Evolutionary conservation across 495 filamentous ascomycete species (phyloP).

Genomic region (Margaritispora aquatica): DNA sequence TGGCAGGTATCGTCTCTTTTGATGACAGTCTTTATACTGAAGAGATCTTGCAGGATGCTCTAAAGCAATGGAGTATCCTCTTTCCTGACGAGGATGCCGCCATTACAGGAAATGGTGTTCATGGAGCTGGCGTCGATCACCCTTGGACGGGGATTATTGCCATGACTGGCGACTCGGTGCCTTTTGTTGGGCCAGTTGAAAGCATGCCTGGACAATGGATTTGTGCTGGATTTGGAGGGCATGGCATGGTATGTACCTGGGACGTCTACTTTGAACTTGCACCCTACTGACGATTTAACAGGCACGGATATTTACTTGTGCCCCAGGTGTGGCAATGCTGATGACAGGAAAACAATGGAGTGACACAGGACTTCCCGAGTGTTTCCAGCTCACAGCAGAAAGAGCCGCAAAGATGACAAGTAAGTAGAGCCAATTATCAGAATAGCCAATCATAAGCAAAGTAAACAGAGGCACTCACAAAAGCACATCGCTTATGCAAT

Average conservation of each 20-base stretch:
- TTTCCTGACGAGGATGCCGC: conserved; percentile 9
- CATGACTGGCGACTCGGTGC: conserved; percentile 28
- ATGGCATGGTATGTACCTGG: conserved; percentile 23
- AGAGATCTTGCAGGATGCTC: conserved; percentile 22
- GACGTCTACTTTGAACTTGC: background rate
- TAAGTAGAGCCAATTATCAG: background rate
- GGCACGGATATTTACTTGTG: conserved; percentile 29
- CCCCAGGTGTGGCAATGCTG: conserved; percentile 18
- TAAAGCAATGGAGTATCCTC: conserved; percentile 15
- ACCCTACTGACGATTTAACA: conserved; percentile 8
- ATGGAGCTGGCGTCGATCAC: conserved; percentile 23
- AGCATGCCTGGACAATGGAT: conserved; percentile 23
- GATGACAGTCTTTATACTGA: conserved; percentile 21
- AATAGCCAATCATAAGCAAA: too few species aligned
- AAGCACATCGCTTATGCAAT: too few species aligned
- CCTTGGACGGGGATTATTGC: conserved; percentile 28
- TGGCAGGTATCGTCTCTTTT: conserved; percentile 4
- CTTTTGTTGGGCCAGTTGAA: conserved; percentile 22
- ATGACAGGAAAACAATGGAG: conserved; percentile 25
- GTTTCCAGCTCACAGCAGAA: conserved; percentile 23
- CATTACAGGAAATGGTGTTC: conserved; percentile 8
- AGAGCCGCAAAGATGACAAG: conserved; percentile 17
- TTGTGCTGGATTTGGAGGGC: conserved; percentile 28
- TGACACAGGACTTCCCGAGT: conserved; percentile 27
- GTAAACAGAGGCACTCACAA: too few species aligned